These are phyloP conservation scores for Asterionellopsis glacialis DNA, from an alignment of 108 stramenopile species.

Conservation along the genomic window DNA sequence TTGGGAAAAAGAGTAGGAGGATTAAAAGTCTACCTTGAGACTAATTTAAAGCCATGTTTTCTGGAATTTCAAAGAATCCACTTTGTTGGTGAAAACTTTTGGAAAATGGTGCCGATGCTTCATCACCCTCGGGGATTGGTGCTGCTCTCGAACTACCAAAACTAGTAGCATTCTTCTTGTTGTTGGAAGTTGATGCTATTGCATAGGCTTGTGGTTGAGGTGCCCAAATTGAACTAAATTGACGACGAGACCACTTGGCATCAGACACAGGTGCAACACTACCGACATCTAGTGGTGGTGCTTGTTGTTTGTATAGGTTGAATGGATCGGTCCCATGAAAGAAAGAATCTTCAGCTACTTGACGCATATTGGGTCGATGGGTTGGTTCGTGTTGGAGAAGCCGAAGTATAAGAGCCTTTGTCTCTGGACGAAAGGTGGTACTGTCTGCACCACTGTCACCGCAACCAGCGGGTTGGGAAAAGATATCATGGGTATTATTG, in stretches of 20 bases:
- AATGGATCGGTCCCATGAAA: constrained; percentile 66
- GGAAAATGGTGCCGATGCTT: constrained; percentile 39
- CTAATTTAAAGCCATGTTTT: no score
- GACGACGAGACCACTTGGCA: constrained; percentile 78
- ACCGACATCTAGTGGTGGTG: constrained; percentile 63
- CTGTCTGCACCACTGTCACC: constrained; percentile 4
- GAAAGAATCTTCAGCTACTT: constrained; percentile 45
- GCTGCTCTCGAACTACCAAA: constrained; percentile 3
- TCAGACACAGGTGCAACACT: constrained; percentile 56
- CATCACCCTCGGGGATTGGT: constrained; percentile 55
- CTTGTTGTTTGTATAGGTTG: constrained; percentile 38
- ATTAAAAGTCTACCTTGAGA: no score
- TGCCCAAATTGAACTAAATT: constrained; percentile 88
- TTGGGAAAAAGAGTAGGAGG: no score
- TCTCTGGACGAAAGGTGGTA: constrained; percentile 22
- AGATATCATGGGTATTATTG: constrained; percentile 9
- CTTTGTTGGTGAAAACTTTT: background rate
- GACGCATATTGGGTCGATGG: constrained; percentile 52
- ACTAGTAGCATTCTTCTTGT: background rate
- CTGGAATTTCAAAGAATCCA: no score
- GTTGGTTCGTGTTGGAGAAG: constrained; percentile 33
- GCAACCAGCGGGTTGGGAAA: constrained; percentile 37
- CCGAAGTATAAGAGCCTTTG: constrained; percentile 44
- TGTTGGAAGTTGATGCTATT: constrained; percentile 15
- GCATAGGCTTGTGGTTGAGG: constrained; percentile 74